Evolutionary conservation across 1,284 basidiomycete genomes (phyloP), one percentile per base, ranked within the genome.

Genomic region (Microbotryum lychnidis-dioicae): DNA sequence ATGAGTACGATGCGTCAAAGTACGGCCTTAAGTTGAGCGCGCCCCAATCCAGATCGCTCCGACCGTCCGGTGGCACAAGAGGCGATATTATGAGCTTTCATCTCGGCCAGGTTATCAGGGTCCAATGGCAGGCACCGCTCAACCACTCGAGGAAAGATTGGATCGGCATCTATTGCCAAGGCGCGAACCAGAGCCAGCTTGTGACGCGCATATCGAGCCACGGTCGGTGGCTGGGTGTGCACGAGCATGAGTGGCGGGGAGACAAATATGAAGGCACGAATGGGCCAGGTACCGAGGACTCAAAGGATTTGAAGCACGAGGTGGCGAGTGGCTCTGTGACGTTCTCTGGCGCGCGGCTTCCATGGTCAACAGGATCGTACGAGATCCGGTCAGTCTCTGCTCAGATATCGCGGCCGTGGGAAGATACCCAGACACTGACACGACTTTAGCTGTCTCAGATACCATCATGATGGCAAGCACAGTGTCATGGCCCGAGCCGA

Each of bases 101-200:
- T 74, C 82, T 97, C 50, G 94, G 94, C 42, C 89, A 97, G 75
- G 85, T 88, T 7, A 92, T 98, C 70, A 80, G 76, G 6, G 81
- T 97, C 44, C 82, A 83, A 50, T 98, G 93, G 93, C 83, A 84
- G 57, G 93, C 90, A 1, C 91, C 94, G 0, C 76, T 79, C 42
- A 83, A 85, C 61, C 94, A 97, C 73, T 94, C 91, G 18, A 82
- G 89, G n/a, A 84, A 86, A 69, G 94, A 98, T 75, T 98, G 94
- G 96, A 89, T 98, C 70, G 96, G 93, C 14, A 83, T 98, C 49
- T 69, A 62, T 70, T 91, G 91, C 77, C 70, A 91, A 62, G 91
- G 89, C 31, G 89, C 90, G 0, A 92, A 91, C 76, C 85, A 85
- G 72, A 87, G 85, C 20, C 84, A 80, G 23, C 79, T 87, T 21